Base-by-base conservation (phyloP, 352 stramenopile genomes). In the Saprolegnia parasitica region DNA sequence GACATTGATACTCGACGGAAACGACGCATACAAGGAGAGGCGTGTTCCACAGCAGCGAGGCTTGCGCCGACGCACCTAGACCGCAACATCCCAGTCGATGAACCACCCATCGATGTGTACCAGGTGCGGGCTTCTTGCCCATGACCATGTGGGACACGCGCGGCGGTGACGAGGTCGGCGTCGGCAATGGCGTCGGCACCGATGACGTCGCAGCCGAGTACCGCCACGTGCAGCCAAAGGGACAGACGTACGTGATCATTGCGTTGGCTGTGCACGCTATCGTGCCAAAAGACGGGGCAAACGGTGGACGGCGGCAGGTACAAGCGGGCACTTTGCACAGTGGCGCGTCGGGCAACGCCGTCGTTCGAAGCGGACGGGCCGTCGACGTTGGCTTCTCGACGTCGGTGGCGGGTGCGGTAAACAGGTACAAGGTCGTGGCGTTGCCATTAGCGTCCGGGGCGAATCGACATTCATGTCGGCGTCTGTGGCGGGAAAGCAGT, bases 271-370 rank as follows among this genome's bases (percentile, higher is more conserved):
- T 60, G 15, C 13, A 37, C 1, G 46, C 21, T 5, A 15, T 58
- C 10, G 21, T 16, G 29, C 50, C 40, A 60, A 58, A 45, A 24
- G 5, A 1, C 32, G 18, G 54, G 23, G 11, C 37, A 24, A 62
- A 52, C 11, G 46, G 83, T 89, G 66, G 81, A 89, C 23, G 81
- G 73, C 26, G 83, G 90, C 64, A 87, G 76, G 21, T 83, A 76
- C 65, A 89, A 72, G 21, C 90, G 8, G 85, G 92, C 55, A 95
- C 90, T n/a, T 90, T 78, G 20, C 91, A 90, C 55, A 93, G 13
- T 4, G 52, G 52, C 52, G 8, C 29, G 29, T 35, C 29, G 9
- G 11, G 52, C 24, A 60, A 11, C 24, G 2, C 10, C 24, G n/a
- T 9, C 24, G 52, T 20, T 74, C 52, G 91, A 87, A 0, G 84